These are phyloP conservation scores for Eleusine indica DNA, from an alignment of 176 grass and related monocot genomes.

Conservation along the genomic window DNA sequence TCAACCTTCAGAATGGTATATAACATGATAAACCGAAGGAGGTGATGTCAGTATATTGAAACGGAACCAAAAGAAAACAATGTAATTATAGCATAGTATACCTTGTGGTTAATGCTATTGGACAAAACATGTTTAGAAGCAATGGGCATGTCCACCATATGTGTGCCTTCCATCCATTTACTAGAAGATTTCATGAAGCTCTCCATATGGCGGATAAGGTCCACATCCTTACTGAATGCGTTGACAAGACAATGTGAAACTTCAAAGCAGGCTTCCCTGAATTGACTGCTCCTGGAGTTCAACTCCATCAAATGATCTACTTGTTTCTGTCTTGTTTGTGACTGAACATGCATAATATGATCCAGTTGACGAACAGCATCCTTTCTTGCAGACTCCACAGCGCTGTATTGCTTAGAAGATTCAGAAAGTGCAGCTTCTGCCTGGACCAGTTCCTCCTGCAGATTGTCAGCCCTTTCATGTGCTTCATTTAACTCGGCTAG, in stretches of 20 bases:
- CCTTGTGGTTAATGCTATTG: constrained; percentile 52
- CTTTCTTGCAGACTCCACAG: constrained; percentile 63
- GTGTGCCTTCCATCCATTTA: constrained; percentile 54
- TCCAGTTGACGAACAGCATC: constrained; percentile 64
- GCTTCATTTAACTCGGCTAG: constrained; percentile 90
- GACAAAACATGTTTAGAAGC: constrained; percentile 50
- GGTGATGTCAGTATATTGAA: neutral
- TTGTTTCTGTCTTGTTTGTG: constrained; percentile 65
- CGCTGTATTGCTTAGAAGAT: constrained; percentile 50
- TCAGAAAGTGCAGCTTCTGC: constrained; percentile 60
- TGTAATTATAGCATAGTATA: constrained; percentile 35
- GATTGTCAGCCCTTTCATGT: constrained; percentile 89
- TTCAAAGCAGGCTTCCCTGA: constrained; percentile 73
- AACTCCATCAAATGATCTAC: constrained; percentile 69
- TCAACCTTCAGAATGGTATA: constrained; percentile 20
- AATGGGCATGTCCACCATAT: constrained; percentile 60
- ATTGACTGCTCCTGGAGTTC: constrained; percentile 57
- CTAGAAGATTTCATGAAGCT: constrained; percentile 68
- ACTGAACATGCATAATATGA: constrained; percentile 45
- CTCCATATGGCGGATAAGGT: constrained; percentile 68
- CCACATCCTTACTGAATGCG: constrained; percentile 61
- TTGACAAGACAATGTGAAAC: constrained; percentile 64
- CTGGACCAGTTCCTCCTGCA: constrained; percentile 83
- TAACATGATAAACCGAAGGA: constrained; percentile 21
- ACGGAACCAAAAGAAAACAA: constrained; percentile 11